Evolutionary conservation across 2,329 filamentous ascomycete genomes (phyloP).

Genomic region (Tolypocladium amazonense): DNA sequence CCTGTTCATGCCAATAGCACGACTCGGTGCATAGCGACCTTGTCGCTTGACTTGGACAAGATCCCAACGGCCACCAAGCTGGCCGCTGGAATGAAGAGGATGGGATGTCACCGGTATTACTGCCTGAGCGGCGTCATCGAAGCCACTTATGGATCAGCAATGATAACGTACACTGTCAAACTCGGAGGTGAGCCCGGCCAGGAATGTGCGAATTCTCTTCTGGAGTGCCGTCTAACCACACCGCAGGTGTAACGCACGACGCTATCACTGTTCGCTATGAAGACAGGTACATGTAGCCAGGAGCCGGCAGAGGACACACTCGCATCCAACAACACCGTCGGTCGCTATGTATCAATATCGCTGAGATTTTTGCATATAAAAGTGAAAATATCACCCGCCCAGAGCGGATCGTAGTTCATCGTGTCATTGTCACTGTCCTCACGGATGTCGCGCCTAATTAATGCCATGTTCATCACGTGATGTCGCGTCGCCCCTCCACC

Average conservation of each 20-base stretch:
- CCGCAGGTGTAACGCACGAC: slow-evolving; percentile 24
- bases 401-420: no score
- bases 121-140: slow-evolving; percentile 25
- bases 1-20: slow-evolving; percentile 18
- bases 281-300: neutral
- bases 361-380: neutral
- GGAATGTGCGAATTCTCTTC: neutral
- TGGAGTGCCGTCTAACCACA: neutral
- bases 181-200: slow-evolving; percentile 20
- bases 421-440: neutral
- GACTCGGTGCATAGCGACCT: slow-evolving; percentile 20
- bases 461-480: slow-evolving; percentile 7
- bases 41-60: slow-evolving; percentile 23
- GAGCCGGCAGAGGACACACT: neutral
- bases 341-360: neutral
- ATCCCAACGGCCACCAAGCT: slow-evolving; percentile 20
- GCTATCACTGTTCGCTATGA: slow-evolving; percentile 25
- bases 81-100: slow-evolving; percentile 18
- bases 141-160: slow-evolving; percentile 25
- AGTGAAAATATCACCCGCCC: no score
- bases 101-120: slow-evolving; percentile 26
- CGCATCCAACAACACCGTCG: neutral
- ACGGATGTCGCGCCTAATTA: neutral
- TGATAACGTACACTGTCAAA: slow-evolving; percentile 25
- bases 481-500: slow-evolving; percentile 8